These are phyloP conservation scores for Skeletonema marinoi DNA, from an alignment of 108 stramenopile genomes.

Conservation along the genomic window DNA sequence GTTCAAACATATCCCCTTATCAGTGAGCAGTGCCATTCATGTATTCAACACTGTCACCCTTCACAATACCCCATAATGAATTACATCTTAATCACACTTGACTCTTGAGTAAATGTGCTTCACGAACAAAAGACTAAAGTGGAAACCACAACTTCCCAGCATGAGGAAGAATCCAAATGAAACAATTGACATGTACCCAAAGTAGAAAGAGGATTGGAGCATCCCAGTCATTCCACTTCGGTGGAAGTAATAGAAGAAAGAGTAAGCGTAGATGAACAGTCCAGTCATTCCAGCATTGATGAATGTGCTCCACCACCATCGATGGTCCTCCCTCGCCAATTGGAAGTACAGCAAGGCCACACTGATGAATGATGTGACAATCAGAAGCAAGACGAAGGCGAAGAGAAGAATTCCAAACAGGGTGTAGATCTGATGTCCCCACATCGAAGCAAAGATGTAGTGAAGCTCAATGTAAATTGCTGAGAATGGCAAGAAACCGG, in stretches of 20 bases:
- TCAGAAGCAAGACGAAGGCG: slow-evolving; percentile 91
- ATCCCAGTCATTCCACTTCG: slow-evolving; percentile 95
- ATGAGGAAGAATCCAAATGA: slow-evolving; percentile 96
- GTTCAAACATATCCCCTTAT: background rate
- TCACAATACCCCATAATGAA: background rate
- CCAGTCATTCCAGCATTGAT: slow-evolving; percentile 96
- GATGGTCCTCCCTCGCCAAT: slow-evolving; percentile 95
- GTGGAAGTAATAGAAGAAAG: slow-evolving; percentile 95
- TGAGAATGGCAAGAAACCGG: slow-evolving; percentile 98
- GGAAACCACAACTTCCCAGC: slow-evolving; percentile 95
- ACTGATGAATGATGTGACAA: slow-evolving; percentile 93
- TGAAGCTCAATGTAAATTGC: slow-evolving; percentile 98
- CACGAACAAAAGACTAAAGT: slow-evolving; percentile 91
- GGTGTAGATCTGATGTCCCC: slow-evolving; percentile 99
- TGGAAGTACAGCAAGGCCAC: slow-evolving; percentile 98
- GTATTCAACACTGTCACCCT: background rate
- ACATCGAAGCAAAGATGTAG: slow-evolving; percentile 98
- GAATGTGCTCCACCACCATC: slow-evolving; percentile 99
- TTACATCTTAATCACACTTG: slow-evolving; percentile 87
- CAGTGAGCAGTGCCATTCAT: background rate
- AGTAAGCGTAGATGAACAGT: slow-evolving; percentile 93
- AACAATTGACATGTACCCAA: slow-evolving; percentile 97
- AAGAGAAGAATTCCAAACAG: slow-evolving; percentile 97
- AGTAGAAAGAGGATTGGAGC: slow-evolving; percentile 94
- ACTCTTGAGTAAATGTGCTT: slow-evolving; percentile 94